These are phyloP conservation scores for Iberis amara DNA, from an alignment of 441 rosid genomes.

Conservation along the genomic window DNA sequence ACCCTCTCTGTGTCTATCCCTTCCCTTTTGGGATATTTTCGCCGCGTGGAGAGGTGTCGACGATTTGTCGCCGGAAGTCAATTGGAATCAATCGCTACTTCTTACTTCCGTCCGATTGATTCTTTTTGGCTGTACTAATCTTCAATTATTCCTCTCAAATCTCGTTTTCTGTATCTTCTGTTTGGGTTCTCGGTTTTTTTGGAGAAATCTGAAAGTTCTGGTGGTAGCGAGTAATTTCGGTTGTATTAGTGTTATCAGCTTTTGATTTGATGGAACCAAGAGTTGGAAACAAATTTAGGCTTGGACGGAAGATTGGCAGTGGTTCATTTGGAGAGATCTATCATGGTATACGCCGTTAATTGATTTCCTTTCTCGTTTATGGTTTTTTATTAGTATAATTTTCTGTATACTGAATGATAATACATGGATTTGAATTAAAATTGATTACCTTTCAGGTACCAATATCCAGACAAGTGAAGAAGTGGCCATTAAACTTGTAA, in stretches of 20 bases:
- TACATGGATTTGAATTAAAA: conserved; percentile 6
- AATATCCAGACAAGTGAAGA: conserved; percentile 46
- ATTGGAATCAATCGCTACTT: conserved; percentile 24
- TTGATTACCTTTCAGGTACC: conserved; percentile 29
- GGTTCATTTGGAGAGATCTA: conserved; percentile 42
- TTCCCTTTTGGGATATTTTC: conserved; percentile 32
- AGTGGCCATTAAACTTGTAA: conserved; percentile 50
- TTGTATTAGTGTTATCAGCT: conserved; percentile 9
- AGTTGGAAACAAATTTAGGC: conserved; percentile 38
- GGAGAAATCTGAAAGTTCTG: not conserved
- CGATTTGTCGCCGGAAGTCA: conserved; percentile 33
- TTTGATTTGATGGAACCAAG: conserved; percentile 32
- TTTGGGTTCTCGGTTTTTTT: not conserved
- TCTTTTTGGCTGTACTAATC: not conserved
- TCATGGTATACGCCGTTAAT: conserved; percentile 26
- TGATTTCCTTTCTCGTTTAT: not conserved
- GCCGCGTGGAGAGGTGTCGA: conserved; percentile 32
- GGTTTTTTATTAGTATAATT: not conserved
- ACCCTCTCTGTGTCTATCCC: conserved; percentile 26
- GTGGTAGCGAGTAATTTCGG: no score
- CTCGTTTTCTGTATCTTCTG: not conserved
- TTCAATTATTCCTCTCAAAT: conserved; percentile 2
- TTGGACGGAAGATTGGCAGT: conserved; percentile 36
- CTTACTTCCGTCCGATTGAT: conserved; percentile 7
- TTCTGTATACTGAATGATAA: not conserved